These are phyloP conservation scores for Platismatia glauca DNA, from an alignment of 495 filamentous ascomycete species.

Conservation along the genomic window DNA sequence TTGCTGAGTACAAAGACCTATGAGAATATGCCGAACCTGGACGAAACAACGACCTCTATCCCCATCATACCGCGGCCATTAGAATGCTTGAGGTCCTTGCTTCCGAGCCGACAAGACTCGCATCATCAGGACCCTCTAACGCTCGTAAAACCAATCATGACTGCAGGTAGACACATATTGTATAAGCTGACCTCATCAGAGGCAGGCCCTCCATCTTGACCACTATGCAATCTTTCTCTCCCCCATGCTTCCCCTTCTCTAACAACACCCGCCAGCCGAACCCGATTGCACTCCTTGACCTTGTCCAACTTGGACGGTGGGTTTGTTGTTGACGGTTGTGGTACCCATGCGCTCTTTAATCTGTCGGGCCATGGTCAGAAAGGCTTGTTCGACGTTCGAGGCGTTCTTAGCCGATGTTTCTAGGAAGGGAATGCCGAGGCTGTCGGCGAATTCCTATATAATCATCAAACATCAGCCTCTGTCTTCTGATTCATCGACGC, in stretches of 20 bases:
- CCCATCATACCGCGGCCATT: constrained; percentile 8
- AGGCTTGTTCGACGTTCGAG: constrained; percentile 98
- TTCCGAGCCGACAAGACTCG: constrained; percentile 11
- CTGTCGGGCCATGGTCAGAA: constrained; percentile 98
- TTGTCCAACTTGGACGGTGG: constrained; percentile 86
- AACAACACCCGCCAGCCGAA: constrained; percentile 89
- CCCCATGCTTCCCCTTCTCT: constrained; percentile 33
- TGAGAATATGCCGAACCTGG: constrained; percentile 15
- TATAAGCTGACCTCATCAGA: constrained; percentile 8
- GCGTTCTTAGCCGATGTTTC: constrained; percentile 99
- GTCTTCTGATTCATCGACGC: not conserved
- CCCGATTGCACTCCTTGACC: constrained; percentile 91
- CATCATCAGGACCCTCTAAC: constrained; percentile 13
- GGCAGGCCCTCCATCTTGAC: constrained; percentile 1
- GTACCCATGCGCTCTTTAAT: constrained; percentile 99
- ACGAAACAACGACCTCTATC: constrained; percentile 11
- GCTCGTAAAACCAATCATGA: constrained; percentile 13
- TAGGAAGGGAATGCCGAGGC: constrained; percentile 97
- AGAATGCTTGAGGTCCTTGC: constrained; percentile 4
- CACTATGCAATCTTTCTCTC: constrained; percentile 11
- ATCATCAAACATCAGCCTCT: not conserved
- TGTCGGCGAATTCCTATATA: constrained; percentile 91
- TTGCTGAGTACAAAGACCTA: constrained; percentile 17
- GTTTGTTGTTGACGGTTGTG: constrained; percentile 95
- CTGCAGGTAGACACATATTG: constrained; percentile 6